Evolutionary conservation across 305 asterid genomes (phyloP), one percentile per base, ranked within the genome.

Genomic region (Caryopteris hybrid): DNA sequence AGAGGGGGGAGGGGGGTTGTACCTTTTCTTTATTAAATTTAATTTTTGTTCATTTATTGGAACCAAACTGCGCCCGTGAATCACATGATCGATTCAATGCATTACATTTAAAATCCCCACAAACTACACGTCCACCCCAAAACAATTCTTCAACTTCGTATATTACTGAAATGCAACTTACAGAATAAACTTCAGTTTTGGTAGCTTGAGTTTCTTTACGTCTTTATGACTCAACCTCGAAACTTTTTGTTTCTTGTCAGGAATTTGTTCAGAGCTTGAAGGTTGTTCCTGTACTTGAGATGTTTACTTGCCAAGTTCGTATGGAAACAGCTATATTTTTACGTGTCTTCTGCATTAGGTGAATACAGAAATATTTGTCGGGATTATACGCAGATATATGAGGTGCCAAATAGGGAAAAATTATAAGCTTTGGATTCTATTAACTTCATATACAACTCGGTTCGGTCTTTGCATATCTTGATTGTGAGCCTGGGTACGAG

Each of bases 61-160:
- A 61, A 70, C 63, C 80, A 70, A 71, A 83, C 69, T 51, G 75
- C 56, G 84, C 66, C 85, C 91, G 90, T 84, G 96, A 89, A 69
- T 75, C 65, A 54, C 33, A 58, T 56, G 79, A 64, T 6, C 41
- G 66, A 79, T 84, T 81, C 74, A 78, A 75, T 82, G 82, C 78
- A 55, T 27, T 74, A 71, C 80, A 77, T 81, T 86, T 68, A 82
- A 77, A 77, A 64, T 74, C 73, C 74, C 71, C 70, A 71, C 85
- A 62, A 68, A 42, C 21, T 68, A 42, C 71, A 23, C 83, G 66
- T 71, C 75, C n/a, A 78, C 55, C 58, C 48, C 64, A 34, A 34
- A 67, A 67, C 6, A 47, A 65, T 68, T 65, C 64, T 48, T 25
- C 66, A 70, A 59, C 67, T 78, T 72, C 22, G 61, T 74, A 70